phyloP scores from a whole-genome alignment of 1,139 yeast genomes.

The Komagataea norvegica region DNA sequence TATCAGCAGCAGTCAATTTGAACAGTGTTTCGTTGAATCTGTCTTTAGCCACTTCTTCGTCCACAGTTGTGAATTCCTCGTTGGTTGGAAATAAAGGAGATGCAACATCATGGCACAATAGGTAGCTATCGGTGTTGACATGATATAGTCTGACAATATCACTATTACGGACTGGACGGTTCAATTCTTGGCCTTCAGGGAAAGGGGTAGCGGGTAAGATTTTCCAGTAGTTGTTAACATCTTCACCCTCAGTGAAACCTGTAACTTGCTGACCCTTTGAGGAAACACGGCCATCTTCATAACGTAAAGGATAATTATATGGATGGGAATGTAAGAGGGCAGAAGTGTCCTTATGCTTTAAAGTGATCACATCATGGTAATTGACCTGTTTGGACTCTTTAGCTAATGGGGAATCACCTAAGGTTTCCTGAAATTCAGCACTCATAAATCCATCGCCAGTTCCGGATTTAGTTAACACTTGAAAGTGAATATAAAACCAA shows the following conservation, averaged over 20 bases:
- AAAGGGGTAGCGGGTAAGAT: constrained; percentile 59
- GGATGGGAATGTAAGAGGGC: constrained; percentile 81
- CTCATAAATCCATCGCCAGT: constrained; percentile 96
- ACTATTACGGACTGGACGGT: constrained; percentile 50
- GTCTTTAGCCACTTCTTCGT: constrained; percentile 49
- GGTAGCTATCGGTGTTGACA: constrained; percentile 68
- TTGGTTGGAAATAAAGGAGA: constrained; percentile 90
- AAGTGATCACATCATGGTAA: constrained; percentile 69
- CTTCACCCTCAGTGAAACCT: constrained; percentile 48
- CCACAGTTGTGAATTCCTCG: constrained; percentile 81
- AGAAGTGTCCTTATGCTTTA: constrained; percentile 72
- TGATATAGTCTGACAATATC: constrained; percentile 79
- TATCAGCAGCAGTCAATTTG: constrained; percentile 60
- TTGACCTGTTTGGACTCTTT: constrained; percentile 66
- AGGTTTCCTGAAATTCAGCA: constrained; percentile 86
- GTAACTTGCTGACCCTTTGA: constrained; percentile 96
- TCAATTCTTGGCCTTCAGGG: constrained; percentile 35
- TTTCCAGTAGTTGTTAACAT: constrained; percentile 81
- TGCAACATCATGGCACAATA: constrained; percentile 94
- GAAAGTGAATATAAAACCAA: constrained; percentile 94
- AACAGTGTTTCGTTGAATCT: constrained; percentile 75
- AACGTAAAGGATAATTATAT: constrained; percentile 73
- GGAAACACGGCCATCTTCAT: constrained; percentile 94
- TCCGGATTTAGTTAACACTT: constrained; percentile 76
- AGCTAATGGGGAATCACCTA: constrained; percentile 77